Evolutionary conservation across 768 basidiomycete species (phyloP), one percentile per base, ranked within the genome.

Genomic region (Mycena epipterygia): DNA sequence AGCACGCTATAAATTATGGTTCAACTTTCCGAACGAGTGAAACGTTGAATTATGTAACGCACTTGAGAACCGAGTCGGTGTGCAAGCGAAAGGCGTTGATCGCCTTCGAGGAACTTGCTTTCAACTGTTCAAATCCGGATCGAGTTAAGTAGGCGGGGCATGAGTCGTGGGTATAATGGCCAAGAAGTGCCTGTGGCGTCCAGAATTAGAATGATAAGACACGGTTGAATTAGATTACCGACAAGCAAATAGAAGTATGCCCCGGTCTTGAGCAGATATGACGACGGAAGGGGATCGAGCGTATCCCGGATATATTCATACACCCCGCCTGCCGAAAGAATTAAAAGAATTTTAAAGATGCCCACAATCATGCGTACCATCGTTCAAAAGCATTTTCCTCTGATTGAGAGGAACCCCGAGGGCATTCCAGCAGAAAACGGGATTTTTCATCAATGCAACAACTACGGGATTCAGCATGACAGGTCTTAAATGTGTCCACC

Each of bases 341-440:
- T 2, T 37, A 23, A 32, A 17, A 37, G 11, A 33, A 17, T 42
- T 30, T 5, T 23, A 7, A 51, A 17, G 32, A 19, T 39, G 35
- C n/a, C n/a, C 23, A 49, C n/a, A 29, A 0, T 8, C 39, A n/a
- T 41, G 27, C 49, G 35, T 55, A 55, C 63, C 63, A 17, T 89
- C 87, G 9, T 85, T 76, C 42, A 90, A 73, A 57, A 92, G 79
- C 85, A 90, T 89, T 67, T 82, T 81, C 67, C 90, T 84, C 79
- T 93, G 91, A 74, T 90, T 91, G 69, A 84, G 79, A 4, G 93
- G 92, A 8, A 94, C 92, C 23, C 93, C 93, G 23, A 94, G 80
- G 0, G 91, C 91, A 74, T 92, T 92, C 93, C 93, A 94, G 70
- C 89, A 91, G 77, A 89, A 91, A n/a, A 82, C 70, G 27, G 85